Evolutionary conservation across 2,329 filamentous ascomycete species (phyloP), one percentile per base, ranked within the genome.

Genomic region (Talaromyces sp.): DNA sequence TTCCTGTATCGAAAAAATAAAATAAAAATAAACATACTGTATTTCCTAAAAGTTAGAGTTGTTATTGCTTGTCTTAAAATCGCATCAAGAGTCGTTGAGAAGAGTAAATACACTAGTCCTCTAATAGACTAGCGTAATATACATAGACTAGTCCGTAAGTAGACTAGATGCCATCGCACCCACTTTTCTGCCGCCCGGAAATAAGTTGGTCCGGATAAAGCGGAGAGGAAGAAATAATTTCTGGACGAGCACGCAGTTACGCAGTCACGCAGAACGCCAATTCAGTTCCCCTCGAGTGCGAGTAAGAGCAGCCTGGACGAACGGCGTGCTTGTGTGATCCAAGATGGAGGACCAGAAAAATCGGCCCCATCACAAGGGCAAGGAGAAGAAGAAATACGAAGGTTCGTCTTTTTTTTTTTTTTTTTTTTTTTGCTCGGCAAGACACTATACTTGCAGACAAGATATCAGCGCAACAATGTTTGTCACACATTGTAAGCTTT

Each of bases 321-420:
- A n/a, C 33, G 30, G 28, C 51, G 25, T 39, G 39, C 19, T 54
- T 33, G 15, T 33, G n/a, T 25, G 7, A 39, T 49, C 56, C 63
- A 83, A 65, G 69, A 93, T 92, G 90, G 90, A 93, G 74, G 85
- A 92, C 64, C 93, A 97, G 80, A 77, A 84, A 52, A 92, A 98
- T 72, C 88, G 91, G 77, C 85, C 92, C 70, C 93, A 98, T 82
- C 85, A 93, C 71, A 88, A 91, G 71, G 81, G 88, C 32, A 97
- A 96, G 78, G 91, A 95, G 78, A 96, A 96, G 82, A 96, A 96
- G 82, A 85, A 88, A 75, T 82, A 75, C 55, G 72, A 87, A 51
- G 87, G 86, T 73, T 86, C 85, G 73, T 63, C 10, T 52, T 54
- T 57, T 51, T 64, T 51, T 53, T 54, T 52, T 65, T 63, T 27